Evolutionary conservation across 257 asterid genomes (phyloP), one percentile per base, ranked within the genome.

Genomic region (Sherardia arvensis): DNA sequence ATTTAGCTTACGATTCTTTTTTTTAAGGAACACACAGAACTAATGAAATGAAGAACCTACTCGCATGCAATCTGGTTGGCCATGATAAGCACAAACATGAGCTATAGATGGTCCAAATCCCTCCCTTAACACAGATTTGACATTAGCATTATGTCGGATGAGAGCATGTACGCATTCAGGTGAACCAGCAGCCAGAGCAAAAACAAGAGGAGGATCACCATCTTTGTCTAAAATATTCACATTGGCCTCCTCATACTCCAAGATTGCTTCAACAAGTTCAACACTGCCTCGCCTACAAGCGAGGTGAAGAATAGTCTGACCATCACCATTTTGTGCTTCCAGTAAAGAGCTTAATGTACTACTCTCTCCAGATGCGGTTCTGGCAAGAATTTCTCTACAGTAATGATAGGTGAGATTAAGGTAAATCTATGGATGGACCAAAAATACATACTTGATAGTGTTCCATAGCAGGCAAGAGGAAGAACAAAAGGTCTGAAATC

Each of bases 31-130:
- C 72, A 65, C n/a, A 15, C 65, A 59, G 53, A 59, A 32, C 11
- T 18, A 55, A 51, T 18, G 62, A 55, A 40, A 45, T 29, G 34
- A 73, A 70, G 68, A 66, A 80, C 96, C 69, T 81, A 92, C 99
- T 53, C 82, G 88, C 99, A 93, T 93, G 85, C 99, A 93, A 72
- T 90, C 96, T 66, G 99, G 99, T 75, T 93, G 99, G 59, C 99
- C 99, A 81, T 93, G 97, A 82, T 85, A 87, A 74, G 99, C 99
- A 79, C 97, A 93, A 65, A 93, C 99, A 79, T 84, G 97, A 77
- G 99, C 96, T 77, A 93, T 91, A 40, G 99, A 93, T 49, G 97
- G 96, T 68, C 99, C 99, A 79, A 85, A 86, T 72, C 99, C 99
- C 75, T 87, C 96, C 83, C 97, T 87, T 76, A 93, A 80, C 74